phyloP scores from a whole-genome alignment of 192 early-diverging fungal species.

The Umbelopsis vinacea region DNA sequence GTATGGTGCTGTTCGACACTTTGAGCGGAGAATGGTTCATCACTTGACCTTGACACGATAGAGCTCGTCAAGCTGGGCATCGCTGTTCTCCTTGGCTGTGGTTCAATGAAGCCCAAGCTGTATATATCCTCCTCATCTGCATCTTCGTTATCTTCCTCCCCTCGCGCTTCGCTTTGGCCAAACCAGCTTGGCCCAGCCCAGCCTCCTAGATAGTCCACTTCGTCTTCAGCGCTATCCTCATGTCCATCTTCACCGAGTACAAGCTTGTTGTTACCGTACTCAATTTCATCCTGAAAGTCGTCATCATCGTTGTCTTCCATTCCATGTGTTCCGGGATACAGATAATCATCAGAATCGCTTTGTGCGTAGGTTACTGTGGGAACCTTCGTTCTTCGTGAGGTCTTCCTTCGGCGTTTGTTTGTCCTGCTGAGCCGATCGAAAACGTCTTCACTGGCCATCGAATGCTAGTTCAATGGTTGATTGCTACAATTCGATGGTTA shows the following conservation, averaged over 20 bases:
- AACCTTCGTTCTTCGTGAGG: neutral
- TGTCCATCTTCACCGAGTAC: neutral
- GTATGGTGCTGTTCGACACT: neutral
- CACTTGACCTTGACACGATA: neutral
- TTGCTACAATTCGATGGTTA: neutral
- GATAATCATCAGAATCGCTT: conserved; percentile 13
- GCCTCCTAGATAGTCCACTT: neutral
- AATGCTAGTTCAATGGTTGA: neutral
- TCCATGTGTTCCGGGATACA: neutral
- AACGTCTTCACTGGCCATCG: conserved; percentile 21
- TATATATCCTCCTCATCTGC: conserved; percentile 6
- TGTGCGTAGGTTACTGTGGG: neutral
- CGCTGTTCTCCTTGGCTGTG: neutral
- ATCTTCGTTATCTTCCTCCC: neutral
- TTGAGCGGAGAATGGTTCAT: neutral
- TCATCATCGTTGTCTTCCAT: conserved; percentile 17
- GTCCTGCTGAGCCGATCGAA: conserved; percentile 19
- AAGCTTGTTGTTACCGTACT: conserved; percentile 12
- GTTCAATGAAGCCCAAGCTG: conserved; percentile 1
- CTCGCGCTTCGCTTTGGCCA: neutral
- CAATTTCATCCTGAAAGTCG: conserved; percentile 7
- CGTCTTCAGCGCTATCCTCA: neutral
- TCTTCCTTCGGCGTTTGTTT: conserved; percentile 3
- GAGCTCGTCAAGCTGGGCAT: neutral
- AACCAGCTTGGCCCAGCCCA: neutral